These are phyloP conservation scores for Trypanosoma vivax DNA, from an alignment of 208 protist genomes.

Conservation along the genomic window DNA sequence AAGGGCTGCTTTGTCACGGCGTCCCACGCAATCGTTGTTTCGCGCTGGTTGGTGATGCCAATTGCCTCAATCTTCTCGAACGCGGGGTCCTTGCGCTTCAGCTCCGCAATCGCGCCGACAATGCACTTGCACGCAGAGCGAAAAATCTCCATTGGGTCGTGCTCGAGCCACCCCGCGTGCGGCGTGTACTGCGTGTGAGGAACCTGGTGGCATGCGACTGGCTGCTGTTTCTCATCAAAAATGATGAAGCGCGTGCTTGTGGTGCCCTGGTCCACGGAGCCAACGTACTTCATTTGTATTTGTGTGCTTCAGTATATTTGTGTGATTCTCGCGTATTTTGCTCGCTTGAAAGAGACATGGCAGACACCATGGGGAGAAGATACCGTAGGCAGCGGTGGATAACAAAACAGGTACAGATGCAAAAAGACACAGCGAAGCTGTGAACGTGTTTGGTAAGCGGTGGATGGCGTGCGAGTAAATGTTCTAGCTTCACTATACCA, in stretches of 20 bases:
- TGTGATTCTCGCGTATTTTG: neutral
- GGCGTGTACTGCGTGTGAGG: constrained; percentile 77
- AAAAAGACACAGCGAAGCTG: neutral
- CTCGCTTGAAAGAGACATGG: neutral
- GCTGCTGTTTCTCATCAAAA: constrained; percentile 69
- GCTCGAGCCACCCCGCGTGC: constrained; percentile 93
- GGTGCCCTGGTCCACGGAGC: constrained; percentile 93
- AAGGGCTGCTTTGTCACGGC: constrained; percentile 89
- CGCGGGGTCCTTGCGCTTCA: constrained; percentile 29
- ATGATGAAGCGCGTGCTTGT: constrained; percentile 92
- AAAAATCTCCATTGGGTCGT: constrained; percentile 93
- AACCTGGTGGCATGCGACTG: constrained; percentile 73
- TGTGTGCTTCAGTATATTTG: neutral
- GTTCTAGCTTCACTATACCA: constrained; percentile 38
- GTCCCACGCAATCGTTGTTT: constrained; percentile 98
- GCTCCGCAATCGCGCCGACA: constrained; percentile 35
- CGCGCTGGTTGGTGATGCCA: constrained; percentile 99
- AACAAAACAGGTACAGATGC: neutral
- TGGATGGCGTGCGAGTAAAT: neutral
- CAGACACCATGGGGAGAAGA: neutral
- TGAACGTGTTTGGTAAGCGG: neutral
- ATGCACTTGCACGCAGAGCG: constrained; percentile 72
- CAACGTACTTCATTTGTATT: constrained; percentile 62
- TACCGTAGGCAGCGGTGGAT: neutral
- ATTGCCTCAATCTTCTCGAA: constrained; percentile 58